Base-by-base conservation (phyloP, 768 basidiomycete genomes). In the Pulveroboletus frians region DNA sequence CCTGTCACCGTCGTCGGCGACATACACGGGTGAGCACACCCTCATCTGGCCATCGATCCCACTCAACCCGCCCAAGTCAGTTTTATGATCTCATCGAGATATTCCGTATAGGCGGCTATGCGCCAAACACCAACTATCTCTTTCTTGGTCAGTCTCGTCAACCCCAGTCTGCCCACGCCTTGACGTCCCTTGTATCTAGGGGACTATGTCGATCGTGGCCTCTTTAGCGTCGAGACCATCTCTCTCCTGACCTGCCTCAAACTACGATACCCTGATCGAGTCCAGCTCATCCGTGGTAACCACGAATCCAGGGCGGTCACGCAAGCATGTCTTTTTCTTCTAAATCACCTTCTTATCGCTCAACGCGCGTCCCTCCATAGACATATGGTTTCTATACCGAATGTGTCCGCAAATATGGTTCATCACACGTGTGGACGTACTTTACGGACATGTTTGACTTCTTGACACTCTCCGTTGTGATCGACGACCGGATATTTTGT, bases 391-490 rank as follows among this genome's bases (percentile, higher is more conserved):
- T 99, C 74, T 99, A 99, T 70, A 89, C 92, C 32, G 96, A 99
- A 76, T 98, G 96, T 63, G 84, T 95, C 18, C 80, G 94, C 36
- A 99, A 99, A 71, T 99, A 99, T 60, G 94, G 93, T 47, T 86
- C 90, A 2, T 84, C 93, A 29, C 86, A 88, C 59, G 95, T 97
- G 30, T 99, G 96, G 96, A 93, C 92, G 23, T 97, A 98, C 69
- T 98, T 99, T 63, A 99, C 96, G 51, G 96, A 99, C 72, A 96
- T 99, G 95, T 99, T 99, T 69, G 96, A 99, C 74, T 99, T 93
- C 73, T 71, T 99, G 58, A 98, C 96, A 10, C 75, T 99, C 49
- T 93, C 91, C 30, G 94, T 95, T 49, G 96, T 99, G 53, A 97
- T 99, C 60, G 96, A 99, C 71, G 93, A 99, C 73, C 85, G 85